These are phyloP conservation scores for Phytopythium vexans DNA, from an alignment of 352 stramenopile species.

Conservation along the genomic window DNA sequence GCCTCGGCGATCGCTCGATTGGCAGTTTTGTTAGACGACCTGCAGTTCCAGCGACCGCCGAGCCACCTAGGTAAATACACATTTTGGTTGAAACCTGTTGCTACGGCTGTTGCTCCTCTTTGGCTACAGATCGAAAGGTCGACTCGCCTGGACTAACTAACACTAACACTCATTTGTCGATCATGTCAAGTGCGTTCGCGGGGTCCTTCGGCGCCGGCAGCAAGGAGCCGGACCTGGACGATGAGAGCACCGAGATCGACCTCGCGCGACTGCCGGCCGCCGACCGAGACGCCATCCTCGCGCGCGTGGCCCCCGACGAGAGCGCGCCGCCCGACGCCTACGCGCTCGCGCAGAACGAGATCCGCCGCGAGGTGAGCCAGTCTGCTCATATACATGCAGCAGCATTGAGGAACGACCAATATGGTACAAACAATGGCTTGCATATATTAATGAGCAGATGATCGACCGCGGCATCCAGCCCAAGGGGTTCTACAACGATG, in stretches of 20 bases:
- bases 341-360: constrained; percentile 75
- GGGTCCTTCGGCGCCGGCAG: constrained; percentile 27
- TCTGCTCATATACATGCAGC: background rate
- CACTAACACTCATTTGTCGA: no score
- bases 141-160: no score
- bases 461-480: constrained; percentile 82
- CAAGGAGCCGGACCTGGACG: constrained; percentile 50
- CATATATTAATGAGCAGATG: constrained; percentile 31
- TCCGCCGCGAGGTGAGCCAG: constrained; percentile 58
- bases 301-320: constrained; percentile 63
- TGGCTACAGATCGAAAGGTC: no score
- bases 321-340: constrained; percentile 65
- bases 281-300: constrained; percentile 71
- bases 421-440: no score
- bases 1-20: no score
- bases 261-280: constrained; percentile 43
- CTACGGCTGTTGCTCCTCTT: no score
- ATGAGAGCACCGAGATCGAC: constrained; percentile 65
- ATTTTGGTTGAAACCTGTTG: no score
- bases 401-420: background rate
- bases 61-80: no score
- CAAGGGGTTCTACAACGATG: constrained; percentile 85
- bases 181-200: constrained; percentile 16
- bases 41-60: no score
- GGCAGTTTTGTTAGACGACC: no score